Evolutionary conservation across 371 early-diverging fungal genomes (phyloP).

Genomic region (Thermomucor indicae-seudaticae): DNA sequence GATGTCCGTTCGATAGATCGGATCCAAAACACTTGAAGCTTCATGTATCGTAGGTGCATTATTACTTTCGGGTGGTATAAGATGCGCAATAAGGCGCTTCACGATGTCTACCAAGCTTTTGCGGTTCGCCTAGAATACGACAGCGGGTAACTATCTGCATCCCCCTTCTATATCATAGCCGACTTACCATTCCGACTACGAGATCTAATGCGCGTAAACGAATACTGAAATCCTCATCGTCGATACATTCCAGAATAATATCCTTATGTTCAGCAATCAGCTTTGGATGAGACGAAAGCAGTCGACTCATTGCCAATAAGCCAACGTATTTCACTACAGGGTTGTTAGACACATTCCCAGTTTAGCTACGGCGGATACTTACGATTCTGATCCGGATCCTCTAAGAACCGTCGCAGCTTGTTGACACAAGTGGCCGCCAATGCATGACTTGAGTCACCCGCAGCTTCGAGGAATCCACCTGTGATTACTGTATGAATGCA

Average conservation of each 20-base stretch:
- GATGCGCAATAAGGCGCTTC: conserved; percentile 75
- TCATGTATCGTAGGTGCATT: conserved; percentile 25
- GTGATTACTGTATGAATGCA: conserved; percentile 90
- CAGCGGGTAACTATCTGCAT: too few species aligned
- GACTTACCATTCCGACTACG: conserved; percentile 73
- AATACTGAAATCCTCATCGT: conserved; percentile 90
- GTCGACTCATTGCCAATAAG: conserved; percentile 75
- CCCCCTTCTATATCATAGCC: too few species aligned
- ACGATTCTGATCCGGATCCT: conserved; percentile 91
- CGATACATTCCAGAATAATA: conserved; percentile 82
- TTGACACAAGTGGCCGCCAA: conserved; percentile 82
- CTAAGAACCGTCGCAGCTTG: conserved; percentile 84
- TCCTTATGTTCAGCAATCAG: conserved; percentile 82
- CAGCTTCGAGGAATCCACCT: conserved; percentile 80
- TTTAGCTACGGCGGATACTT: conserved; percentile 28
- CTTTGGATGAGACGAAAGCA: conserved; percentile 78
- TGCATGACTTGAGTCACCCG: conserved; percentile 57
- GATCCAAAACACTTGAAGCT: conserved; percentile 56
- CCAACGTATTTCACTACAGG: conserved; percentile 86
- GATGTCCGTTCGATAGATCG: conserved; percentile 75
- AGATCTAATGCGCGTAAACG: conserved; percentile 85
- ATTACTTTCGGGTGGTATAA: conserved; percentile 42
- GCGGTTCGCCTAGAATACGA: conserved; percentile 58
- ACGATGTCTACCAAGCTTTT: conserved; percentile 79
- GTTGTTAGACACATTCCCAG: not conserved